Conservation (phyloP, 257 asterid genomes). For the Solanum chmielewskii region DNA sequence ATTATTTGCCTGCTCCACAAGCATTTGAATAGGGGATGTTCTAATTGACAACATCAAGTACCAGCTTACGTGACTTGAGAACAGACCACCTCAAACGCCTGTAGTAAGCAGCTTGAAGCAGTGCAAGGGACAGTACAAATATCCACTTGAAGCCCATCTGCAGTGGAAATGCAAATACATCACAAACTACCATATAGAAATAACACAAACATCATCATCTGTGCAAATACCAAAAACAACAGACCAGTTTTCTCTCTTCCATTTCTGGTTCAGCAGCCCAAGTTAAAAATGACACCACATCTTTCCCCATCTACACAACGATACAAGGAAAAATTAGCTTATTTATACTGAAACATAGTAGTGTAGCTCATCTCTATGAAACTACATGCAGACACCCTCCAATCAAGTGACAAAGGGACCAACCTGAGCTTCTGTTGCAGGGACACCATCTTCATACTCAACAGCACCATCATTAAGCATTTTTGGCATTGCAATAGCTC, state of each 20-base stretch:
- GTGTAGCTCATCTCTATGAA: neutral
- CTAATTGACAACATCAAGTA: constrained; percentile 58
- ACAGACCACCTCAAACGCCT: constrained; percentile 64
- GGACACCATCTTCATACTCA: constrained; percentile 71
- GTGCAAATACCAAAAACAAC: neutral
- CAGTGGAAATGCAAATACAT: neutral
- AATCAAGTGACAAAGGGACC: neutral
- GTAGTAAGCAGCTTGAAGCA: constrained; percentile 57
- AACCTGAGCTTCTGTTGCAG: constrained; percentile 81
- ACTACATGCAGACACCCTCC: neutral
- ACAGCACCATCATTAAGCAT: constrained; percentile 79
- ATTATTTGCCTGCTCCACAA: neutral
- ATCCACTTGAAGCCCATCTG: constrained; percentile 85
- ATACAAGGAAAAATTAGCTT: neutral
- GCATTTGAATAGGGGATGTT: neutral
- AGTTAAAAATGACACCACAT: constrained; percentile 51
- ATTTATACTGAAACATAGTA: neutral
- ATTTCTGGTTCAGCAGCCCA: constrained; percentile 87
- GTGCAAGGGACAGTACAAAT: constrained; percentile 54
- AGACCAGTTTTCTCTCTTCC: constrained; percentile 77
- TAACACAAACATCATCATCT: neutral
- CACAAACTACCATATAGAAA: neutral
- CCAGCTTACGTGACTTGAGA: constrained; percentile 59
- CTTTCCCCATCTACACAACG: constrained; percentile 55
- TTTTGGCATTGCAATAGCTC: constrained; percentile 79